Percentiles rank a stretch among this genome's conserved stretches.
Conservation (phyloP, 2,329 filamentous ascomycete species). For the Aspergillus versicolor region DNA sequence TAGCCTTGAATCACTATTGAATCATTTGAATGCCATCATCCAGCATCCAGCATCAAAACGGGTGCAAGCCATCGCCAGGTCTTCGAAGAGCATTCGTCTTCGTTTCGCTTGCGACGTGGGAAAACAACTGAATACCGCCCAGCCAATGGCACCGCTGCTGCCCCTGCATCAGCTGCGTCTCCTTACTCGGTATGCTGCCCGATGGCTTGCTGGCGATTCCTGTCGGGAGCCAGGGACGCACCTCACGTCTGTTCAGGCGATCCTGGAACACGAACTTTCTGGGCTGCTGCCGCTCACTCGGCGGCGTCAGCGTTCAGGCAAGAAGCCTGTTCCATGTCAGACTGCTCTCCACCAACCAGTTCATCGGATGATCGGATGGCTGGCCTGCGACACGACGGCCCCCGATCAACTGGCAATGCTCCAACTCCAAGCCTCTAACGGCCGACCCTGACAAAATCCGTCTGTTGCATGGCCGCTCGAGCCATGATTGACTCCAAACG, state of each 20-base stretch:
- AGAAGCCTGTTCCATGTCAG: conserved; percentile 3
- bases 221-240: neutral
- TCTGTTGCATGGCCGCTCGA: neutral
- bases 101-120: neutral
- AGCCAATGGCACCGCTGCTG: neutral
- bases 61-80: too few species aligned
- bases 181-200: conserved; percentile 9
- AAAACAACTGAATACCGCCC: neutral
- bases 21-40: too few species aligned
- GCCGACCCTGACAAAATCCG: neutral
- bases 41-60: too few species aligned
- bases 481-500: neutral
- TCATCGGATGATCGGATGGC: conserved; percentile 3
- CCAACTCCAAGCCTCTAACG: neutral
- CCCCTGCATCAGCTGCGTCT: conserved; percentile 12
- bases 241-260: neutral
- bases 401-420: neutral
- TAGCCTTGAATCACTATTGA: neutral
- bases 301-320: neutral
- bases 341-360: neutral
- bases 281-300: neutral
- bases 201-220: conserved; percentile 3
- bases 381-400: neutral
- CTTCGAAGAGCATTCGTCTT: neutral
- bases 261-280: neutral